Evolutionary conservation across 2,329 filamentous ascomycete species (phyloP), one percentile per base, ranked within the genome.

Genomic region (Macrophomina phaseolina): DNA sequence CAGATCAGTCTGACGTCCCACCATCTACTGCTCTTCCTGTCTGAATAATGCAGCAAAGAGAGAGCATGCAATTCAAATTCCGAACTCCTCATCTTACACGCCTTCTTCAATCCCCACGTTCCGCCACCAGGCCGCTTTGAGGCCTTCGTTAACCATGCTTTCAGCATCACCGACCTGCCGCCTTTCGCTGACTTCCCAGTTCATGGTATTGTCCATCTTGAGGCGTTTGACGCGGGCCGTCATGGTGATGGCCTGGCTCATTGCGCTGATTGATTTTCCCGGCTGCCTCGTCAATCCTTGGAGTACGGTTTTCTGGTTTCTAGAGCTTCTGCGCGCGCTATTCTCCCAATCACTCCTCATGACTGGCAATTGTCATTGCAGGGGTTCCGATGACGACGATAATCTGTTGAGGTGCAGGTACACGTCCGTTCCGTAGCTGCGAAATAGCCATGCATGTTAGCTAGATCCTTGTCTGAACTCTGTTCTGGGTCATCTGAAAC

Each of bases 361-460:
- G 91, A 92, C 91, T 86, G 90, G 89, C 94, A 88, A 87, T 83
- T 84, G 82, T 87, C 95, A 98, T 92, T 97, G 94, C 62, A 99
- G 85, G 71, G 95, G 95, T 80, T 99, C 95, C 32, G 94, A 97
- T 45, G 93, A 97, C 71, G 93, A 97, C 51, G 93, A 97, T 32
- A 99, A 86, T 66, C 95, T 89, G 83, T 99, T 99, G 61, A 99
- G 88, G 79, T 99, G 95, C 56, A 99, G 91, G 81, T 99, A 99
- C 63, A 98, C 95, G 77, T 99, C 95, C 61, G 95, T 99, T 71
- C 95, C 95, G 80, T 99, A 99, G 67, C 94, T 97, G 55, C 11
- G 4, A 9, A 66, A 36, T 46, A 4, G 18, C 30, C 11, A 45
- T 45, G 32, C 30, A 40, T 32, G 63, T 56, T 32, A 45, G 60